These are phyloP conservation scores for Cichorium intybus DNA, from an alignment of 140 eudicot genomes.

Conservation along the genomic window DNA sequence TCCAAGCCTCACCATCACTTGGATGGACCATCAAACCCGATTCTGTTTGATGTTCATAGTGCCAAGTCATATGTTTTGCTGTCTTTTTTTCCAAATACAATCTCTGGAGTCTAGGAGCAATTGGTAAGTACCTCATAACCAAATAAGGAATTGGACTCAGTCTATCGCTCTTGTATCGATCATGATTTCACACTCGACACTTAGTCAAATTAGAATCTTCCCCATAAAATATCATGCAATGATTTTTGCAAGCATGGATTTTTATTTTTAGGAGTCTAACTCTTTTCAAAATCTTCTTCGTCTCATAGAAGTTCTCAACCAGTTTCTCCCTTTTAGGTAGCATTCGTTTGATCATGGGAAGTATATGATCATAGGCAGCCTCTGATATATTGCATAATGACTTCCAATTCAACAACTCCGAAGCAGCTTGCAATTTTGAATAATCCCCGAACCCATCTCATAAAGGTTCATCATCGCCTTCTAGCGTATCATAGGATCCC, in stretches of 20 bases:
- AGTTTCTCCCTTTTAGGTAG: neutral
- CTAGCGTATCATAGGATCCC: neutral
- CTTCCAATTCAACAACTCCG: slow-evolving; percentile 2
- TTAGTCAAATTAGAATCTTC: neutral
- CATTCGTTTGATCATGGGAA: slow-evolving; percentile 1
- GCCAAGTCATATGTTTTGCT: neutral
- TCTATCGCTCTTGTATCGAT: neutral
- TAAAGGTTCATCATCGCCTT: neutral
- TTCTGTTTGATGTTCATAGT: neutral
- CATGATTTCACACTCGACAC: neutral
- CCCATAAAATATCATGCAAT: neutral
- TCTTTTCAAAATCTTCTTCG: neutral
- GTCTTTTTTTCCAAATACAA: neutral
- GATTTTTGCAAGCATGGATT: neutral
- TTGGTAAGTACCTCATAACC: neutral
- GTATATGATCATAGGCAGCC: neutral
- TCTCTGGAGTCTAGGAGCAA: neutral
- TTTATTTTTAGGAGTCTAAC: neutral
- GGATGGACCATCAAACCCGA: neutral
- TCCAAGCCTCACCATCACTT: neutral
- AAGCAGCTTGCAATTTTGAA: slow-evolving; percentile 4
- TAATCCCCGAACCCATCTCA: neutral
- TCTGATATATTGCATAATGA: neutral
- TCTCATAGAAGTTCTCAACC: neutral
- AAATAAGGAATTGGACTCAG: neutral